Evolutionary conservation across 352 stramenopile genomes (phyloP).

Genomic region (Phytophthora chlamydospora): DNA sequence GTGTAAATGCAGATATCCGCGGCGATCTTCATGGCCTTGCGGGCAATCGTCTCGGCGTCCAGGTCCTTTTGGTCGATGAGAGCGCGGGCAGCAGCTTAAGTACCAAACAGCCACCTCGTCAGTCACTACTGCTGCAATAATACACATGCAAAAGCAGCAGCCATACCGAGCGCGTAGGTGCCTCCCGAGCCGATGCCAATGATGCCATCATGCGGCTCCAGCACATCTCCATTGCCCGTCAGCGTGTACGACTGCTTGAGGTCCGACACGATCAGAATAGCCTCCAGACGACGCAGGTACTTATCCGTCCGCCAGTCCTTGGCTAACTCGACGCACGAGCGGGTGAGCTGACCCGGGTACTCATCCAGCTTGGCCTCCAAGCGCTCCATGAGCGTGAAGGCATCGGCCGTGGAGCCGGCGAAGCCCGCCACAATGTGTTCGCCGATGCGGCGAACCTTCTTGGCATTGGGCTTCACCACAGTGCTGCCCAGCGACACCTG

Average conservation of each 20-base stretch:
- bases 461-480: conserved; percentile 98
- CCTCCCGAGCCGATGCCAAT: conserved; percentile 95
- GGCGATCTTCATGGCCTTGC: conserved; percentile 95
- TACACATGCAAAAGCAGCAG: conserved; percentile 11
- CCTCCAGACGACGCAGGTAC: conserved; percentile 96
- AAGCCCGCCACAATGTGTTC: conserved; percentile 97
- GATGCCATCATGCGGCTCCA: conserved; percentile 96
- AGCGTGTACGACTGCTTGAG: conserved; percentile 96
- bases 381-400: conserved; percentile 98
- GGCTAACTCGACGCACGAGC: conserved; percentile 98
- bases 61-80: conserved; percentile 95
- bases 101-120: conserved; percentile 11
- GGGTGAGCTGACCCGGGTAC: conserved; percentile 96
- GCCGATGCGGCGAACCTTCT: conserved; percentile 97
- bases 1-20: conserved; percentile 99
- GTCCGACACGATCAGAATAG: conserved; percentile 95
- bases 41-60: conserved; percentile 94
- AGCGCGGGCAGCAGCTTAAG: conserved; percentile 93
- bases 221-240: conserved; percentile 98
- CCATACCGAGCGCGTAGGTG: conserved; percentile 93
- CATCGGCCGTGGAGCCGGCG: conserved; percentile 97
- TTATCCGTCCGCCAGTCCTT: conserved; percentile 99
- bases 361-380: conserved; percentile 98
- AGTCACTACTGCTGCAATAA: neutral
- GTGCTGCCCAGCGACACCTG: conserved; percentile 96